Evolutionary conservation across 2,329 filamentous ascomycete species (phyloP), one percentile per base, ranked within the genome.

Genomic region (Simplicillium aogashimaense): DNA sequence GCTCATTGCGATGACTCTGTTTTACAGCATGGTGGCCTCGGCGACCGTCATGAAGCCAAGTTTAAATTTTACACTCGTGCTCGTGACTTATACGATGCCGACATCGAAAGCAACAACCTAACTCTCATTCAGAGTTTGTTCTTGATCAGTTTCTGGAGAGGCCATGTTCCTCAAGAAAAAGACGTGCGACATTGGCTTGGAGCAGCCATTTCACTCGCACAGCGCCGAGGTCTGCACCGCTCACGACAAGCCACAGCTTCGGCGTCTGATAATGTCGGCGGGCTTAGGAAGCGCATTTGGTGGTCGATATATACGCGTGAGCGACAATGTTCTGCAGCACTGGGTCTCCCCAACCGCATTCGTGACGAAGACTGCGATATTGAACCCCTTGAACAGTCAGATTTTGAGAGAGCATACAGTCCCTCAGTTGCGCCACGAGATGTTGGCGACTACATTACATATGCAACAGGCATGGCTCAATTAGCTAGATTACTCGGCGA

Each of bases 291-390:
- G 42, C 47, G 66, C 4, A 55, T 70, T 4, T 71, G 67, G 65
- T 71, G 68, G 67, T 62, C 65, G 13, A 56, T 70, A 8, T 70
- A 70, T 41, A 52, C 67, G n/a, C 63, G 67, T 11, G 69, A 72
- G 39, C 61, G 67, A 35, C 68, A 72, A 48, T 64, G 60, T 17
- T 61, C 65, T 1, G 61, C 65, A 2, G 64, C 66, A 9, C 46
- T 66, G 6, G 67, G 68, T 2, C 49, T 71, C 2, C 68, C 68
- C 0, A 63, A 63, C 35, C 57, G 67, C 1, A 68, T 71, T 29
- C 62, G 64, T 7, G 66, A 72, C 25, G 64, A 70, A 42, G 68
- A 71, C 29, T 70, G 68, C 40, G 67, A 71, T 42, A 54, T 67
- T 7, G 58, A 60, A 8, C 55, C 60, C 6, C 37, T 50, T 1